Conservation (phyloP, 139 green algal genomes). For the Ulvella scutata region DNA sequence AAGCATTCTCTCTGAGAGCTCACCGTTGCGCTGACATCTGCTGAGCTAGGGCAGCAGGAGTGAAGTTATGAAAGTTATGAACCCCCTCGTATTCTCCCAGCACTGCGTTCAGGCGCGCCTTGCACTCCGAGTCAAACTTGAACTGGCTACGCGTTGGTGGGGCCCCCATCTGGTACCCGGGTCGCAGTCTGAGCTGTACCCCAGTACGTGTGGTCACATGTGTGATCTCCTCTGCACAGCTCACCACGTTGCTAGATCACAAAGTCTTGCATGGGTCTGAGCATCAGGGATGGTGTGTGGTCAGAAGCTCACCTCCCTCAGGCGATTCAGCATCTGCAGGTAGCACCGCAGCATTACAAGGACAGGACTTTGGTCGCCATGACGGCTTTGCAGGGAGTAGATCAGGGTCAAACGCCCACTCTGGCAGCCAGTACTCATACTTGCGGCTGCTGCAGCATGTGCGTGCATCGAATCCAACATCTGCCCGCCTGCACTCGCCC, state of each 20-base stretch:
- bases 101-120: slow-evolving; percentile 36
- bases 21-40: slow-evolving; percentile 9
- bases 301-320: too few relatives aligned
- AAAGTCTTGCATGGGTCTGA: too few relatives aligned
- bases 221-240: background rate
- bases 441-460: slow-evolving; percentile 54
- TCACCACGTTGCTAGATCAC: too few relatives aligned
- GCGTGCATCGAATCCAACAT: slow-evolving; percentile 77
- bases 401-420: slow-evolving; percentile 58
- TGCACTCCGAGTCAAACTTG: slow-evolving; percentile 20
- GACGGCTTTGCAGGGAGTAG: background rate
- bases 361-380: background rate
- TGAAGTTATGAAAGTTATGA: slow-evolving; percentile 93
- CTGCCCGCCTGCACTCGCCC: slow-evolving; percentile 46
- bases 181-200: background rate
- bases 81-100: slow-evolving; percentile 65
- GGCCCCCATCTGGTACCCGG: background rate
- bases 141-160: slow-evolving; percentile 8
- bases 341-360: background rate
- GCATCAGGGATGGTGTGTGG: too few relatives aligned
- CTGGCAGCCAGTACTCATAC: slow-evolving; percentile 95
- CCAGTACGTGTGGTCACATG: background rate
- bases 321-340: too few relatives aligned
- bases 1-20: too few relatives aligned
- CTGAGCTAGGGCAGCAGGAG: slow-evolving; percentile 12